Evolutionary conservation across 768 basidiomycete species (phyloP).

Genomic region (Suillus fuscotomentosus): DNA sequence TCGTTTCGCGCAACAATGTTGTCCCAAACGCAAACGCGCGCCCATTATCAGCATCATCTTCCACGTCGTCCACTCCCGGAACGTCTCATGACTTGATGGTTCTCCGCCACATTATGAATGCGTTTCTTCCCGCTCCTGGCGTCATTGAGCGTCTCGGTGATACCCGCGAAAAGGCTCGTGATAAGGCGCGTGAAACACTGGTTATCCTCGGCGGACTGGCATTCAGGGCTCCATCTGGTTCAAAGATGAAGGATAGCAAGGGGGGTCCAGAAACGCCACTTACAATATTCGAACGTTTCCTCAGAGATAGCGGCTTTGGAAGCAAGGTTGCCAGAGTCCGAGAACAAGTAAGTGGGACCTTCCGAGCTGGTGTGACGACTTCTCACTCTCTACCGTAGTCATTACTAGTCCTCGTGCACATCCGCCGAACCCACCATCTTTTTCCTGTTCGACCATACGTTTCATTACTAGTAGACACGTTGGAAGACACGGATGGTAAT

Average conservation of each 20-base stretch:
- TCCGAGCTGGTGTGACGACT: neutral
- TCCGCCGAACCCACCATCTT: constrained; percentile 66
- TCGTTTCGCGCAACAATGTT: constrained; percentile 44
- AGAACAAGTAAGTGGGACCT: constrained; percentile 67
- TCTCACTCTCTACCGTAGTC: constrained; percentile 35
- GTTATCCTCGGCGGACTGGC: constrained; percentile 72
- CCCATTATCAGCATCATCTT: constrained; percentile 53
- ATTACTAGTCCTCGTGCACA: constrained; percentile 66
- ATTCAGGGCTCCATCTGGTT: constrained; percentile 52
- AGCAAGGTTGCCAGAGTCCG: constrained; percentile 87
- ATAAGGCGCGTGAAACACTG: constrained; percentile 75
- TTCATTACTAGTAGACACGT: constrained; percentile 70
- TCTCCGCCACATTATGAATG: constrained; percentile 64
- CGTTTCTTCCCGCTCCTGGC: constrained; percentile 75
- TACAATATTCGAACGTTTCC: constrained; percentile 63
- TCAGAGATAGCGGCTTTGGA: constrained; percentile 69
- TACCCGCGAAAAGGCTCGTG: constrained; percentile 62
- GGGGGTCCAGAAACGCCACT: constrained; percentile 68
- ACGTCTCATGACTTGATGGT: constrained; percentile 50
- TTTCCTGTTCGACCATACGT: constrained; percentile 86
- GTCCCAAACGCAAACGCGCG: constrained; percentile 24
- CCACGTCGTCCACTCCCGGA: constrained; percentile 43
- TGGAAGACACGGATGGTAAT: constrained; percentile 88
- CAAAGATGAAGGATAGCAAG: constrained; percentile 53
- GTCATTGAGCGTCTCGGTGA: constrained; percentile 85